These are phyloP conservation scores for Plasmodium coatneyi DNA, from an alignment of 169 alveolate species.

Conservation along the genomic window DNA sequence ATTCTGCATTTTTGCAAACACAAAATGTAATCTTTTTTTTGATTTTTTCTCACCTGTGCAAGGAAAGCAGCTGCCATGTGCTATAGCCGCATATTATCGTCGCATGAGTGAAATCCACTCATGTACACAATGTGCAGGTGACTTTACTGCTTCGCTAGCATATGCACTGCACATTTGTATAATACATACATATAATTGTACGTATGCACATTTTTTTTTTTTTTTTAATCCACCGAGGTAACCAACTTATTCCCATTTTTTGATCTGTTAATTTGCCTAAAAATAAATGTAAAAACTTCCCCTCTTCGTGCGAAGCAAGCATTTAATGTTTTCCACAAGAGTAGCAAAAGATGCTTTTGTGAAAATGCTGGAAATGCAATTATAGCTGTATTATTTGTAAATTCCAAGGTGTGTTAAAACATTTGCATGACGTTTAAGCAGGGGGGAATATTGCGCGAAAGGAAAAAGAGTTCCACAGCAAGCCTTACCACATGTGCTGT, in stretches of 20 bases:
- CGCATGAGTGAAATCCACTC: neutral
- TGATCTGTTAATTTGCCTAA: slow-evolving; percentile 2
- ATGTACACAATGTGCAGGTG: neutral
- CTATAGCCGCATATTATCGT: neutral
- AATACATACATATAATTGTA: neutral
- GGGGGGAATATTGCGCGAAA: neutral
- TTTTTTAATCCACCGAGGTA: neutral
- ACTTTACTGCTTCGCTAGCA: neutral
- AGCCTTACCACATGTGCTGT: neutral
- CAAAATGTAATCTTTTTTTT: neutral
- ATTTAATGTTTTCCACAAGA: neutral
- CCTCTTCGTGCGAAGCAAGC: neutral
- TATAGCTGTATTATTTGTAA: neutral
- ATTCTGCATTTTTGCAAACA: neutral
- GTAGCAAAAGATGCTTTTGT: neutral
- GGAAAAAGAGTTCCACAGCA: neutral
- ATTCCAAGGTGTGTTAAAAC: neutral
- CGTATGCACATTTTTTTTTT: neutral
- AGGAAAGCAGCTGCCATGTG: neutral
- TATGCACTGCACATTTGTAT: neutral
- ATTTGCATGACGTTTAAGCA: neutral
- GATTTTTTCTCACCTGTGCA: neutral
- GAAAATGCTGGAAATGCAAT: neutral
- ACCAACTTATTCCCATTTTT: neutral
- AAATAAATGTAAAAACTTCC: neutral